phyloP scores from a whole-genome alignment of 768 basidiomycete genomes.

The Boletellus emodensis region DNA sequence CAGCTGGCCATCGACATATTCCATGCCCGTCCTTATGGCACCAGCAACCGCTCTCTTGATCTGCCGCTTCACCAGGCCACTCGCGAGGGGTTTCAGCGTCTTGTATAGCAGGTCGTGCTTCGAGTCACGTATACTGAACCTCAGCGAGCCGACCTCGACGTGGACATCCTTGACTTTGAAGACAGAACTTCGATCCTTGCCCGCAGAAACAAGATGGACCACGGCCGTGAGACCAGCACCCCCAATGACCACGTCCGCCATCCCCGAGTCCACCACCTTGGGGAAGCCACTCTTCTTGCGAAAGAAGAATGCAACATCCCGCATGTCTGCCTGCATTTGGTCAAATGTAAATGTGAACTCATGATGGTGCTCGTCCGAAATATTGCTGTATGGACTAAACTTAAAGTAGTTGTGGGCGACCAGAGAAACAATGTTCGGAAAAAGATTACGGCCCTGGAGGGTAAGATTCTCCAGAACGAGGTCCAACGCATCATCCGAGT shows the following conservation, averaged over 20 bases:
- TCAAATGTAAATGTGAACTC: slow-evolving; percentile 69
- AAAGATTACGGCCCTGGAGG: slow-evolving; percentile 81
- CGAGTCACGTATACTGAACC: slow-evolving; percentile 86
- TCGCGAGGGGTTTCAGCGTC: slow-evolving; percentile 75
- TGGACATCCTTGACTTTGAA: slow-evolving; percentile 69
- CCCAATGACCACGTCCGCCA: slow-evolving; percentile 82
- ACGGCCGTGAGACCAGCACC: slow-evolving; percentile 75
- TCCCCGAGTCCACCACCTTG: slow-evolving; percentile 74
- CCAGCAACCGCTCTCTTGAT: slow-evolving; percentile 59
- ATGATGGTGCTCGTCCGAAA: slow-evolving; percentile 60
- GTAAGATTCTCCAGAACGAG: slow-evolving; percentile 93
- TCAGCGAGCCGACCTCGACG: slow-evolving; percentile 83
- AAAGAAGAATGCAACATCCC: slow-evolving; percentile 91
- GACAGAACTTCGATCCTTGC: slow-evolving; percentile 62
- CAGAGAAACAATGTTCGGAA: slow-evolving; percentile 72
- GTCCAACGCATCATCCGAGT: slow-evolving; percentile 82
- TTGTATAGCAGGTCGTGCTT: slow-evolving; percentile 91
- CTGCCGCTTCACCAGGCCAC: slow-evolving; percentile 73
- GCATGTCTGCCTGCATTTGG: slow-evolving; percentile 92
- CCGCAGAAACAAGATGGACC: slow-evolving; percentile 56
- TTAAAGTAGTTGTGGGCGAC: slow-evolving; percentile 81
- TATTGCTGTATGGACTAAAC: slow-evolving; percentile 70
- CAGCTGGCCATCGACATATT: slow-evolving; percentile 86
- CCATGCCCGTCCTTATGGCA: slow-evolving; percentile 74
- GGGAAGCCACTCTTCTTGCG: slow-evolving; percentile 80